Evolutionary conservation across 352 stramenopile species (phyloP), one percentile per base, ranked within the genome.

Genomic region (Phytophthora nicotianae): DNA sequence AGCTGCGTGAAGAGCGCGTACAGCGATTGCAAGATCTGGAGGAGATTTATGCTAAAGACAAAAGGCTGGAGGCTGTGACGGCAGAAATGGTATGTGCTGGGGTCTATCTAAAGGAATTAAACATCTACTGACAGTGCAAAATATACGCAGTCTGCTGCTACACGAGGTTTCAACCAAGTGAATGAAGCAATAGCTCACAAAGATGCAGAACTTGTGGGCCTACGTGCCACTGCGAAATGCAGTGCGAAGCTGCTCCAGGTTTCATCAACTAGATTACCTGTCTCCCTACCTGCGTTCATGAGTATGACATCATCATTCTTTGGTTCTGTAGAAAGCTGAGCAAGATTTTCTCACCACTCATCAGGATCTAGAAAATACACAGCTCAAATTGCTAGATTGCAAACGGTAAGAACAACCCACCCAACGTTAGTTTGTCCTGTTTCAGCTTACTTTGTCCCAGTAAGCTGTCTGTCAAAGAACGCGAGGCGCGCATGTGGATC

Each of bases 31-130:
- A 92, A 40, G 83, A 92, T 65, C 62, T 90, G 6, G 76, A 92
- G 43, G 83, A 92, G 54, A 92, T 92, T 55, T 92, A 92, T 50
- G 69, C 80, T 11, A 92, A 92, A 52, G 81, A 92, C 41, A 92
- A 90, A 50, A 71, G 86, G 26, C 57, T 92, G 7, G 83, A 89
- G 37, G 70, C 83, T 13, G 51, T 92, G 11, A 51, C 74, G 3
- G 70, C 41, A 19, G 81, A 89, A 81, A 80, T 88, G 62, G 83
- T 91, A 43, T 6, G 66, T 32, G 5, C 13, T n/a, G 20, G 1
- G 10, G 2, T 37, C n/a, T 46, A 10, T 0, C 33, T 26, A 9
- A 38, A 55, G 14, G 6, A 11, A 51, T 3, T 7, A 33, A 1
- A 21, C 19, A 21, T 24, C 51, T 20, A 56, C 20, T 52, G 8